Percentiles rank a stretch among this genome's conserved stretches.
Conservation (phyloP, 176 grass and related monocot genomes). For the Oryza glaberrima region DNA sequence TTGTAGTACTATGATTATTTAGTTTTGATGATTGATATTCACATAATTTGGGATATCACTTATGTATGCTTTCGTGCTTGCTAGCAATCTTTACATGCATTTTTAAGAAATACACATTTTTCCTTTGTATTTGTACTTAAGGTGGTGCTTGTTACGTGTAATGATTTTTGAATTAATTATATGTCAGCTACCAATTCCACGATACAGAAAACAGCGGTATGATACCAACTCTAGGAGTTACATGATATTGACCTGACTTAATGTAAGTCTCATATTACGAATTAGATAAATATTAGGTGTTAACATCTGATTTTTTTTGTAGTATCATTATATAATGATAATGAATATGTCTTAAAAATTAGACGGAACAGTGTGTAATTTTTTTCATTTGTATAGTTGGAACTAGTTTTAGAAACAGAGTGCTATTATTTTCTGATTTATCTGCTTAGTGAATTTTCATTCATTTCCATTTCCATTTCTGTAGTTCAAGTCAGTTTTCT, state of each 20-base stretch:
- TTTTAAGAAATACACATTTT: neutral
- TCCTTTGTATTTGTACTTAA: neutral
- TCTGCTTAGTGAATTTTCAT: slow-evolving; percentile 4
- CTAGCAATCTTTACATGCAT: neutral
- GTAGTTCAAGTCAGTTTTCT: neutral
- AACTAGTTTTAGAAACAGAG: neutral
- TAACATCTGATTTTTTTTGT: neutral
- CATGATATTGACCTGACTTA: neutral
- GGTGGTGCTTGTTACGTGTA: neutral
- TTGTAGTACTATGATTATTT: neutral
- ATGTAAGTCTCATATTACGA: slow-evolving; percentile 15
- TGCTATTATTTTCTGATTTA: neutral
- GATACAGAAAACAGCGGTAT: neutral
- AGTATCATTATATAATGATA: neutral
- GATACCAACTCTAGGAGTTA: neutral
- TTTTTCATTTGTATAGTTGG: neutral
- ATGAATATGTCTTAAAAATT: neutral
- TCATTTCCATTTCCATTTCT: slow-evolving; percentile 3
- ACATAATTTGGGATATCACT: neutral
- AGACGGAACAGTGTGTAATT: neutral
- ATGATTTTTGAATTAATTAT: slow-evolving; percentile 23
- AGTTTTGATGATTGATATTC: neutral
- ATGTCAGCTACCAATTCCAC: neutral
- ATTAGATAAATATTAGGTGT: neutral
- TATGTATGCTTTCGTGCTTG: neutral